Evolutionary conservation across 108 stramenopile species (phyloP).

Genomic region (Cyclotella kingstonii): DNA sequence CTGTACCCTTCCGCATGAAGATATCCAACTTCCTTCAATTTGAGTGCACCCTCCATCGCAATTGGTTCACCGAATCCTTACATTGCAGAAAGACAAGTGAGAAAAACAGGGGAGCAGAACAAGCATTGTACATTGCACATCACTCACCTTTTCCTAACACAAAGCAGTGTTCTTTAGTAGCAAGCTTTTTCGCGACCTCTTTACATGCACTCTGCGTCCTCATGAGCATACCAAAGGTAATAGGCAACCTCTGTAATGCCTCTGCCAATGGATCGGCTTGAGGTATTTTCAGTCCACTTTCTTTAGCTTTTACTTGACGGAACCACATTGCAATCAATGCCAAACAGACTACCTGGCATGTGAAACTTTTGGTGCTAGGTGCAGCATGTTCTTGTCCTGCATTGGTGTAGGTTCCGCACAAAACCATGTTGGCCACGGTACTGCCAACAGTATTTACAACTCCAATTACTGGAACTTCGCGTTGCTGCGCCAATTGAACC

Average conservation of each 20-base stretch:
- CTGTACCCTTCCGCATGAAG: conserved; percentile 89
- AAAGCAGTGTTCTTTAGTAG: conserved; percentile 71
- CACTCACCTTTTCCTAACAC: conserved; percentile 75
- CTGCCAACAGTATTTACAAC: conserved; percentile 86
- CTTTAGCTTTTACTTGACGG: conserved; percentile 54
- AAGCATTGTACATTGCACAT: background rate
- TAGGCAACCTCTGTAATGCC: conserved; percentile 77
- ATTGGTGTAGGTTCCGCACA: conserved; percentile 85
- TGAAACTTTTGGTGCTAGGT: conserved; percentile 90
- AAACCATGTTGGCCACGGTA: conserved; percentile 69
- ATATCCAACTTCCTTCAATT: conserved; percentile 87
- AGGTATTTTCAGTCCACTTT: conserved; percentile 38
- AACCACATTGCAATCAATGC: conserved; percentile 80
- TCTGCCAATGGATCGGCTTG: conserved; percentile 50
- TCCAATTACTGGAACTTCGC: conserved; percentile 52
- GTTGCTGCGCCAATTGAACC: conserved; percentile 46
- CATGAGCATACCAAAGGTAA: conserved; percentile 87
- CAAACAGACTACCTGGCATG: conserved; percentile 82
- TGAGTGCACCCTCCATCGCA: conserved; percentile 85
- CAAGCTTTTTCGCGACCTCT: conserved; percentile 51
- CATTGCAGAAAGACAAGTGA: background rate
- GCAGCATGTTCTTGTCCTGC: conserved; percentile 86
- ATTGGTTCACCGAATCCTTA: conserved; percentile 66
- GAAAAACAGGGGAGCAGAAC: background rate
- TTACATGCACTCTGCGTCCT: conserved; percentile 63